Evolutionary conservation across 148 eudicot species (phyloP).

Genomic region (Vaccinium macrocarpon): DNA sequence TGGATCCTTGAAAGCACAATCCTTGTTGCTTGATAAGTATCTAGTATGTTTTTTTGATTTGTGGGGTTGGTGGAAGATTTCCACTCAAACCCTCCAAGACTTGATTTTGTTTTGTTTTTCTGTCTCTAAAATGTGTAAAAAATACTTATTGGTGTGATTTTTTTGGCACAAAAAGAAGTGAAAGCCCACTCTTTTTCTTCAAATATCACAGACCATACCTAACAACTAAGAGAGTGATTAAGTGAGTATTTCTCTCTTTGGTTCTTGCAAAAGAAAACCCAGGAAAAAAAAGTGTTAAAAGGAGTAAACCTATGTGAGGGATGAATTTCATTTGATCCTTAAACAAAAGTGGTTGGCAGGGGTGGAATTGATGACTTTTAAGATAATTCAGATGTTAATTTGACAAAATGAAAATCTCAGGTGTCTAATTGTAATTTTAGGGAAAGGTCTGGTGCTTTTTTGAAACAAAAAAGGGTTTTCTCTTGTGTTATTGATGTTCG

Average conservation of each 20-base stretch:
- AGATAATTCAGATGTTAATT: too few species aligned
- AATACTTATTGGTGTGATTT: background rate
- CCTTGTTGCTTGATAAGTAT: slow-evolving; percentile 89
- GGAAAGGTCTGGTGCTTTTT: too few species aligned
- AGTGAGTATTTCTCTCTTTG: background rate
- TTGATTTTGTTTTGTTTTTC: background rate
- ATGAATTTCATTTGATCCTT: too few species aligned
- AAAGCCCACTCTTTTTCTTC: slow-evolving; percentile 10
- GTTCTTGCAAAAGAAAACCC: slow-evolving; percentile 28
- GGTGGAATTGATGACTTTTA: too few species aligned
- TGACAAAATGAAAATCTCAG: too few species aligned
- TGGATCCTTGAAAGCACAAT: slow-evolving; percentile 73
- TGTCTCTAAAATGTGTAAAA: background rate
- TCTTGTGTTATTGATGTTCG: too few species aligned
- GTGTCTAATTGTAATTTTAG: too few species aligned
- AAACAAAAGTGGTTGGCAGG: too few species aligned
- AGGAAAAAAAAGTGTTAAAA: slow-evolving; percentile 2
- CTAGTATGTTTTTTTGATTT: slow-evolving; percentile 34
- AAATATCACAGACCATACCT: slow-evolving; percentile 27
- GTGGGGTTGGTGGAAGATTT: slow-evolving; percentile 15
- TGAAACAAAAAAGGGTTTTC: too few species aligned
- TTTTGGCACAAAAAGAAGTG: background rate
- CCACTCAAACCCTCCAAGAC: slow-evolving; percentile 27
- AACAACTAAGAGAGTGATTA: slow-evolving; percentile 19
- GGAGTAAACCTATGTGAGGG: background rate